A percentile compares a stretch with the other conserved stretches of the same genome.
These are phyloP conservation scores for Malassezia arunalokei DNA, from an alignment of 1,284 basidiomycete species.

Conservation along the genomic window DNA sequence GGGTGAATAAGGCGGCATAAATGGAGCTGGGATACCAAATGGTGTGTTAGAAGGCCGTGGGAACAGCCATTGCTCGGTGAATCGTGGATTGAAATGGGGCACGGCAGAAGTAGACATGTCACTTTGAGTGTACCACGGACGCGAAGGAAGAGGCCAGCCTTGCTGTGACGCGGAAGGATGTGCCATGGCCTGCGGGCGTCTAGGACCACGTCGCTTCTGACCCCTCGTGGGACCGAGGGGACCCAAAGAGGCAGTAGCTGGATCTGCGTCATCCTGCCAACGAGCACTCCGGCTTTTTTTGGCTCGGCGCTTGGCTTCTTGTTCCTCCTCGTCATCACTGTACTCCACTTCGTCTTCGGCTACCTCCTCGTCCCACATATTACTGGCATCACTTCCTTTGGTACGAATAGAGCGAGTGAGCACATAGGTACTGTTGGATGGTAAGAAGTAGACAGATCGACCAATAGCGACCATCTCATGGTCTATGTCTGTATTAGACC, in stretches of 20 bases:
- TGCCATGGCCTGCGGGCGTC: too few relatives aligned
- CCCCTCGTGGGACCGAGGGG: conserved; percentile 2
- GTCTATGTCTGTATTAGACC: conserved; percentile 42
- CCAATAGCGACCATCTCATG: conserved; percentile 13
- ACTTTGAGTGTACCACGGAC: too few relatives aligned
- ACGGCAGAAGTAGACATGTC: too few relatives aligned
- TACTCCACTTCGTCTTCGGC: conserved; percentile 74
- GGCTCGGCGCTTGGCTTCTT: conserved; percentile 52
- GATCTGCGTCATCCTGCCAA: background rate
- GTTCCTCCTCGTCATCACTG: conserved; percentile 77
- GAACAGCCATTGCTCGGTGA: conserved; percentile 9
- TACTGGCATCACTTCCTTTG: conserved; percentile 82
- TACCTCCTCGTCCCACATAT: conserved; percentile 76
- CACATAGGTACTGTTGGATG: conserved; percentile 63
- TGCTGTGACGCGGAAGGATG: too few relatives aligned
- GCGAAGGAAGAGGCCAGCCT: too few relatives aligned
- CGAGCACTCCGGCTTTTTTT: conserved; percentile 25
- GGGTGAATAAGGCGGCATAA: background rate
- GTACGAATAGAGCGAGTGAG: conserved; percentile 57
- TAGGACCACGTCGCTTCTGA: too few relatives aligned
- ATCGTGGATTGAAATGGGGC: conserved; percentile 15
- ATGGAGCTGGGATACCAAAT: background rate
- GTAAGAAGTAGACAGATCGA: conserved; percentile 61
- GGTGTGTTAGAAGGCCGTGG: background rate
- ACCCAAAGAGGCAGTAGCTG: conserved; percentile 5